Evolutionary conservation across 2,329 filamentous ascomycete species (phyloP), one percentile per base, ranked within the genome.

Genomic region (Bipolaris bicolor): DNA sequence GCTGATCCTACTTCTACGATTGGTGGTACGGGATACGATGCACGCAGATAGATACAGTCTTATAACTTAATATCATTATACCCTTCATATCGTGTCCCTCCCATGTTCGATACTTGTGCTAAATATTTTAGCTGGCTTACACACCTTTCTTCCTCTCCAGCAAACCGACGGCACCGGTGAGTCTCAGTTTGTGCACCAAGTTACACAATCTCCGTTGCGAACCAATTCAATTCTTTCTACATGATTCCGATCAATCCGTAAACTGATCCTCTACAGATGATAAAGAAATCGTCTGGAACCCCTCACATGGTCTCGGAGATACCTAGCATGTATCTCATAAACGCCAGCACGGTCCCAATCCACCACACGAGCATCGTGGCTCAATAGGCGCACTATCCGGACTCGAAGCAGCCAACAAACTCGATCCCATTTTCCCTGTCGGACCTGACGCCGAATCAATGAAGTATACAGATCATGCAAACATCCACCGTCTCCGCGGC

Each of bases 21-120:
- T 31, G 60, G 61, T n/a, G 57, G 60, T 54, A 52, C 49, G 40
- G 57, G 53, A 39, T 57, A 61, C 53, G 43, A 55, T 41, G 57
- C 57, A 50, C 63, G 58, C 57, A 66, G 58, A 62, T 65, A 63
- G 51, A 57, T 46, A 45, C 33, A 44, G 13, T 34, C 15, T n/a
- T 37, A 43, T 45, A 54, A 22, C 26, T 39, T 22, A 56, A 65
- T 58, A 65, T 57, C 13, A 60, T 57, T 65, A 61, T 62, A 63
- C 60, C 60, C 62, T 41, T 52, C 46, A 15, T 33, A 16, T 52
- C 33, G 7, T 44, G 36, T 26, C n/a, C 10, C 3, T 26, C 39
- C 26, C 6, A 24, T 15, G 6, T 9, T 9, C 22, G 15, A 45
- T 52, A n/a, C 31, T 15, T 40, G 22, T 43, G 45, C 63, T 65